Percentiles rank a stretch among this genome's conserved stretches.
phyloP scores from a whole-genome alignment of 2,329 filamentous ascomycete species.

The Allantophomopsis cytisporea region DNA sequence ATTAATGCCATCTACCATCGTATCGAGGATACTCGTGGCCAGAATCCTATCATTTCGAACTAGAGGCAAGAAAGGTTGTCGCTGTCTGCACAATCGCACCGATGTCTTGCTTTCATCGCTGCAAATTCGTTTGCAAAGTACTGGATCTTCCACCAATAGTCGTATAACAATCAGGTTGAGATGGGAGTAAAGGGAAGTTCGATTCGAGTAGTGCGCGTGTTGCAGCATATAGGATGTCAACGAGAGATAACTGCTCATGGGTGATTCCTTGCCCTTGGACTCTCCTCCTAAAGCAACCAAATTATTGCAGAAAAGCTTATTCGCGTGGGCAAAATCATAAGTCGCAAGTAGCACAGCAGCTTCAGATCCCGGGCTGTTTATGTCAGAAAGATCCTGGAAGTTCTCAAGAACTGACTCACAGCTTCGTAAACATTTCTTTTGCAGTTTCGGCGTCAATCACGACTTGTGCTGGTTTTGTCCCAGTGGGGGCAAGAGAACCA shows the following conservation, averaged over 20 bases:
- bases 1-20: conserved; percentile 81
- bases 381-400: conserved; percentile 9
- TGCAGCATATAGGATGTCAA: conserved; percentile 87
- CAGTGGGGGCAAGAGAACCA: conserved; percentile 57
- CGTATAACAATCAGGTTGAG: conserved; percentile 76
- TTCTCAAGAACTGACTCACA: conserved; percentile 39
- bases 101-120: conserved; percentile 60
- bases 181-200: conserved; percentile 72
- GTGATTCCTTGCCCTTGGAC: conserved; percentile 50
- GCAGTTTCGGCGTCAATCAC: conserved; percentile 65
- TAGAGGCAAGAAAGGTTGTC: conserved; percentile 71
- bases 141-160: conserved; percentile 73
- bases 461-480: conserved; percentile 38
- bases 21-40: conserved; percentile 67
- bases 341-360: conserved; percentile 71
- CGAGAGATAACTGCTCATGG: conserved; percentile 73
- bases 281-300: conserved; percentile 53
- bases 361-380: conserved; percentile 57
- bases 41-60: conserved; percentile 61
- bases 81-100: conserved; percentile 79
- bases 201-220: conserved; percentile 73
- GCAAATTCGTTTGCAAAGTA: conserved; percentile 72
- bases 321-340: conserved; percentile 89
- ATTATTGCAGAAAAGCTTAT: conserved; percentile 88
- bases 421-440: conserved; percentile 64